Evolutionary conservation across 257 asterid species (phyloP).

Genomic region (Solanum chilense): DNA sequence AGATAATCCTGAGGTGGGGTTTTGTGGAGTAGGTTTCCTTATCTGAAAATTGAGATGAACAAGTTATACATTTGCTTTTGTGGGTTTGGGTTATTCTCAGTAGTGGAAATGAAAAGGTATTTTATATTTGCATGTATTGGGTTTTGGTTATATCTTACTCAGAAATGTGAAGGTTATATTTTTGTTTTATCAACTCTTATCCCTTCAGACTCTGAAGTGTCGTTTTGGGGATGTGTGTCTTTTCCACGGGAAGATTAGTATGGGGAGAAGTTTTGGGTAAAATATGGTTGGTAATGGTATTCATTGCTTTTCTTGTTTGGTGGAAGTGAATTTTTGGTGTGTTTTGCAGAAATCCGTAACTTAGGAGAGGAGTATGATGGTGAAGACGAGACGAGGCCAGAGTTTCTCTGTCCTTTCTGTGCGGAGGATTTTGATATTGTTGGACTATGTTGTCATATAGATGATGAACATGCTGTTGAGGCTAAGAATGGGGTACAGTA

Average conservation of each 20-base stretch:
- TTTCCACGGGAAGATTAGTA: background rate
- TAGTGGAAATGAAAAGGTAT: background rate
- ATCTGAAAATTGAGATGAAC: background rate
- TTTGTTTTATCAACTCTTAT: background rate
- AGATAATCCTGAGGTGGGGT: background rate
- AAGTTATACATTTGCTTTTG: background rate
- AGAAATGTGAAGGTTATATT: background rate
- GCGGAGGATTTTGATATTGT: constrained; percentile 76
- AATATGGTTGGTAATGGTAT: background rate
- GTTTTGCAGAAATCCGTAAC: constrained; percentile 31
- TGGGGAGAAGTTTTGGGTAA: background rate
- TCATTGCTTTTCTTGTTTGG: background rate
- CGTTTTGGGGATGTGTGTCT: background rate
- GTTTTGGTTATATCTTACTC: background rate
- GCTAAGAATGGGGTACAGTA: constrained; percentile 74
- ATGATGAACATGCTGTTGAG: constrained; percentile 72
- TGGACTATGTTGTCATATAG: constrained; percentile 87
- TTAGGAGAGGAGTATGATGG: constrained; percentile 54
- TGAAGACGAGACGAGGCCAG: constrained; percentile 55
- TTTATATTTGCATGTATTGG: background rate
- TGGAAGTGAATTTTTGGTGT: background rate
- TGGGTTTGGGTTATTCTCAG: background rate
- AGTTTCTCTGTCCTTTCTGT: constrained; percentile 79
- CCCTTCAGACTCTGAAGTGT: background rate
- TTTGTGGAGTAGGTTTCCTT: background rate